Evolutionary conservation across 2,329 filamentous ascomycete species (phyloP).

Genomic region (Colletotrichum siamense): DNA sequence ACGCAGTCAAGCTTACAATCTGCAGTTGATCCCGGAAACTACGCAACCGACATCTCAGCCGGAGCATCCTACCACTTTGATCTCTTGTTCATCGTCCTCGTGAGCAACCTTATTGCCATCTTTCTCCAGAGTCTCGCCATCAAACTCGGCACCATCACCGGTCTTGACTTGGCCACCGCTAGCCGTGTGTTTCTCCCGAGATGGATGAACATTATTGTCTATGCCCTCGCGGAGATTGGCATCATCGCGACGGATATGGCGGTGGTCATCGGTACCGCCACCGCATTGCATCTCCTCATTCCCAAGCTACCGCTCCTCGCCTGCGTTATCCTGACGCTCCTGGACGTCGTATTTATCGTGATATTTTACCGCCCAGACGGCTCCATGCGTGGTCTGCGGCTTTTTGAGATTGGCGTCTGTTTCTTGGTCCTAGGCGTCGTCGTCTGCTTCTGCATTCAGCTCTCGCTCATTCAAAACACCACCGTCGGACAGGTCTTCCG

Average conservation of each 20-base stretch:
- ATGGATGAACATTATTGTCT: constrained; percentile 69
- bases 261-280: constrained; percentile 75
- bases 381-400: constrained; percentile 61
- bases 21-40: constrained; percentile 68
- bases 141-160: constrained; percentile 73
- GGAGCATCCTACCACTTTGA: constrained; percentile 70
- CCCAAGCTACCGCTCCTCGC: constrained; percentile 69
- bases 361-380: constrained; percentile 69
- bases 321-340: constrained; percentile 70
- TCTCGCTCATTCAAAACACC: constrained; percentile 64
- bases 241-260: constrained; percentile 77
- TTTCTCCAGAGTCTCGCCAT: constrained; percentile 73
- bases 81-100: constrained; percentile 71
- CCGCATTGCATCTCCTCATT: constrained; percentile 70
- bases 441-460: constrained; percentile 72
- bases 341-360: constrained; percentile 71
- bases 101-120: constrained; percentile 75
- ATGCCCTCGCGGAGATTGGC: constrained; percentile 67
- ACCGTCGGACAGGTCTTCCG: constrained; percentile 64
- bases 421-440: constrained; percentile 70
- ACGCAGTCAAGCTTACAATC: neutral
- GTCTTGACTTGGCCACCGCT: constrained; percentile 70
- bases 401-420: constrained; percentile 69
- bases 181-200: constrained; percentile 68
- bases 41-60: constrained; percentile 72